A percentile compares a stretch with the other conserved stretches of the same genome.
phyloP scores from a whole-genome alignment of 306 rosid species.

The apple (Malus domestica) region DNA sequence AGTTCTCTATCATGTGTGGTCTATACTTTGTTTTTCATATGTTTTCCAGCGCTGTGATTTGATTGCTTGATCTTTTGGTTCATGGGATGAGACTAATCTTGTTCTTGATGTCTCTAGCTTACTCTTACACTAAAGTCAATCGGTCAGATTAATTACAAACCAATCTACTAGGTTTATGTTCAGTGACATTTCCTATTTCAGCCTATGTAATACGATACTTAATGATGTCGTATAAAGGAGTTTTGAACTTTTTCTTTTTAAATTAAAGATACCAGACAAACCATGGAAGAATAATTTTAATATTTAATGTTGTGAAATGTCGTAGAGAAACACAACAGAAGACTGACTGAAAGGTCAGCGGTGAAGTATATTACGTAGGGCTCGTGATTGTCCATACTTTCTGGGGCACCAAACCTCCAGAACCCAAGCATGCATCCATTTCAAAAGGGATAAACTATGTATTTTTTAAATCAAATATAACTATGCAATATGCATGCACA shows the following conservation, averaged over 20 bases:
- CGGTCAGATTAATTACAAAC: background rate
- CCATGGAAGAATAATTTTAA: background rate
- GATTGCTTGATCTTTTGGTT: no score
- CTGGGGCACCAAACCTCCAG: slow-evolving; percentile 32
- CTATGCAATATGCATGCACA: background rate
- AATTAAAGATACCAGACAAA: background rate
- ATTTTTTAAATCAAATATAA: slow-evolving; percentile 16
- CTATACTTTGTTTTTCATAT: no score
- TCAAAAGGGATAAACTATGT: slow-evolving; percentile 7
- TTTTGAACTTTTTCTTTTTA: background rate
- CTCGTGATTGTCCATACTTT: slow-evolving; percentile 29
- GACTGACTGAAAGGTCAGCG: slow-evolving; percentile 3
- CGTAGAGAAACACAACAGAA: slow-evolving; percentile 4
- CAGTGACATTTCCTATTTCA: background rate
- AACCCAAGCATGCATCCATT: slow-evolving; percentile 26
- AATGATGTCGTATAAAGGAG: background rate
- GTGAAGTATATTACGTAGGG: background rate
- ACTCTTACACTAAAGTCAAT: no score
- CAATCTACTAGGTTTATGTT: background rate
- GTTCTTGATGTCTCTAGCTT: no score
- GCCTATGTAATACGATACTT: background rate
- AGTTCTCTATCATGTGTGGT: no score
- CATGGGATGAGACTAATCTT: no score
- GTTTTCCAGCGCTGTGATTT: no score
- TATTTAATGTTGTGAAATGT: background rate